Conservation (phyloP, 2,329 filamentous ascomycete species). For the Xylariales sp. region DNA sequence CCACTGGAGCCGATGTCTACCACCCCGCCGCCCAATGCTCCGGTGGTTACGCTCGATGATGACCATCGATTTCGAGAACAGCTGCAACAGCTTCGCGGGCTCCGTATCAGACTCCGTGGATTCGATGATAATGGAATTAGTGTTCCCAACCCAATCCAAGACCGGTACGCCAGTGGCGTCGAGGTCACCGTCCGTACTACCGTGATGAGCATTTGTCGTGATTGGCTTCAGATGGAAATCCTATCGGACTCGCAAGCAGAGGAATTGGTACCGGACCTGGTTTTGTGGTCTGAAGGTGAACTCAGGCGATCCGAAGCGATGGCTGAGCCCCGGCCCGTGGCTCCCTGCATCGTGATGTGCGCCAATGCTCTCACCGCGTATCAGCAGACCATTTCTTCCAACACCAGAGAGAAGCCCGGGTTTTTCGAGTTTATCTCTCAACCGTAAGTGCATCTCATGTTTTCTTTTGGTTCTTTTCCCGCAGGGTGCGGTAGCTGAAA, state of each 20-base stretch:
- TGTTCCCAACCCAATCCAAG: not conserved
- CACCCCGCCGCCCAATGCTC: not conserved
- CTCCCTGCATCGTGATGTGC: constrained; percentile 27
- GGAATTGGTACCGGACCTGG: not conserved
- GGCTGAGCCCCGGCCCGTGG: too few species aligned
- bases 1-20: not conserved
- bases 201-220: constrained; percentile 22
- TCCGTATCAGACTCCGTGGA: constrained; percentile 22
- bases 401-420: not conserved
- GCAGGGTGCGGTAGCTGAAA: too few species aligned
- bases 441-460: constrained; percentile 29
- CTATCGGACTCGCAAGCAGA: not conserved
- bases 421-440: constrained; percentile 34
- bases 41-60: not conserved
- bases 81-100: constrained; percentile 8
- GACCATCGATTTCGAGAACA: not conserved
- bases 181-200: too few species aligned
- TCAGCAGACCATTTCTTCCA: constrained; percentile 6
- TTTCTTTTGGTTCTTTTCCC: too few species aligned
- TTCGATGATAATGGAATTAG: constrained; percentile 7
- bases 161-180: too few species aligned
- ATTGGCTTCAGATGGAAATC: constrained; percentile 28
- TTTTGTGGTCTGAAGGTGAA: not conserved
- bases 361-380: constrained; percentile 24
- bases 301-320: too few species aligned